Evolutionary conservation across 805 yeast species (phyloP), one percentile per base, ranked within the genome.

Genomic region (Candida nonsorbophila): DNA sequence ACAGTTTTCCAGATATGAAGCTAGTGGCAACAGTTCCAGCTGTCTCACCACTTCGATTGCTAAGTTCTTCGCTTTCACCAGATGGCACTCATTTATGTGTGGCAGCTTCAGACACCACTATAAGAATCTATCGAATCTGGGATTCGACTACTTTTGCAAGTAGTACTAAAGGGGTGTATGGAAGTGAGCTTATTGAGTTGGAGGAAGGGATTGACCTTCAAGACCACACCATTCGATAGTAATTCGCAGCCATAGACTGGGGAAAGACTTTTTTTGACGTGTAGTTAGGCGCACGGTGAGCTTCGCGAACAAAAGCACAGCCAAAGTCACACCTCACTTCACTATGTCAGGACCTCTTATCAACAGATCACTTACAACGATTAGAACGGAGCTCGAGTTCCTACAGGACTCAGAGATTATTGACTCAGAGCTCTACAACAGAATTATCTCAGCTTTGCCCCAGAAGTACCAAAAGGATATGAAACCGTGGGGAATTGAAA

Each of bases 331-430:
- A n/a, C 10, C n/a, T 12, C 18, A 15, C 10, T 22, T 17, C 9
- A 38, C 10, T n/a, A 63, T 58, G 70, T 60, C 69, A 8, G 57
- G 76, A 11, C 79, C 90, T 1, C 62, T 73, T 28, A 74, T 84
- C 37, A 84, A 84, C 61, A 77, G 95, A 43, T 83, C 95, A 4
- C 61, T 86, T 38, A 74, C 87, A 1, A 80, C 81, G 5, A 62
- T 86, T 37, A 60, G 78, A 58, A 74, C 84, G 54, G 95, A 87
- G 50, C 70, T 87, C 24, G 94, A 85, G 53, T 86, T 84, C 48
- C 62, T 87, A 17, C 61, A 56, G 24, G 94, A 84, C 41, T 78
- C 88, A 1, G 76, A 76, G 27, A 92, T 84, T 24, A 76, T 87
- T 34, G 63, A 78, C 12, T 68, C 71, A 20, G 64, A 56, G 7